Evolutionary conservation across 495 filamentous ascomycete genomes (phyloP).

Genomic region (Hyphodiscus hymeniophilus): DNA sequence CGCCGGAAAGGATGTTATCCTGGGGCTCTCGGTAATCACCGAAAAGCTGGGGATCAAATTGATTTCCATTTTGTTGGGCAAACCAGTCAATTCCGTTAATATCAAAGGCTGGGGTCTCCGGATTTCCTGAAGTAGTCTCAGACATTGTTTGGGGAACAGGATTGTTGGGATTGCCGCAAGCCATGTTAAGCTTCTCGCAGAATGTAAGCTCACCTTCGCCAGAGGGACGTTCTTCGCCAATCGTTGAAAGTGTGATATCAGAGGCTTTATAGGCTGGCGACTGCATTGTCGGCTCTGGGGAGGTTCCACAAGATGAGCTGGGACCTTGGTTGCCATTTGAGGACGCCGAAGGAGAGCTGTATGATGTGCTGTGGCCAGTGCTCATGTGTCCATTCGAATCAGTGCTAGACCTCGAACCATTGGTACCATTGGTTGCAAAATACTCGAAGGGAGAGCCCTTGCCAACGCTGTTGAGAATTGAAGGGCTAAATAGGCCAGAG

Average conservation of each 20-base stretch:
- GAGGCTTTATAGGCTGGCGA: conserved; percentile 51
- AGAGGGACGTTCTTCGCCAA: conserved; percentile 43
- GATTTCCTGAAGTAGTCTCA: conserved; percentile 23
- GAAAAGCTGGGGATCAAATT: conserved; percentile 89
- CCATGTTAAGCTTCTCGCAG: conserved; percentile 64
- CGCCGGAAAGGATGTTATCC: conserved; percentile 52
- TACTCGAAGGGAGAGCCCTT: conserved; percentile 27
- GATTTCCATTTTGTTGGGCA: conserved; percentile 74
- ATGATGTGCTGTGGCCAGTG: conserved; percentile 24
- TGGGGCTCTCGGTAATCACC: conserved; percentile 90
- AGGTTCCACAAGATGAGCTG: conserved; percentile 72
- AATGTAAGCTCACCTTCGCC: conserved; percentile 37
- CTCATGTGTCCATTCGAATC: conserved; percentile 44
- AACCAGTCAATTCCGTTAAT: conserved; percentile 61
- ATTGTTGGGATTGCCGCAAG: conserved; percentile 63
- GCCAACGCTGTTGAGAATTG: conserved; percentile 31
- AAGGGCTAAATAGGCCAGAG: conserved; percentile 39
- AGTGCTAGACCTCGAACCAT: conserved; percentile 43
- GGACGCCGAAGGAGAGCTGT: conserved; percentile 56
- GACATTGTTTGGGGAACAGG: conserved; percentile 44
- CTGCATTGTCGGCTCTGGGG: conserved; percentile 44
- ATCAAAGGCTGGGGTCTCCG: conserved; percentile 25
- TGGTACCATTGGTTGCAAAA: conserved; percentile 13
- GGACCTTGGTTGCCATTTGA: conserved; percentile 45
- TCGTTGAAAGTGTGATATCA: conserved; percentile 48